Percentiles rank a stretch among this genome's conserved stretches.
Evolutionary conservation across 2,329 filamentous ascomycete species (phyloP).

Genomic region (Colletotrichum musae): DNA sequence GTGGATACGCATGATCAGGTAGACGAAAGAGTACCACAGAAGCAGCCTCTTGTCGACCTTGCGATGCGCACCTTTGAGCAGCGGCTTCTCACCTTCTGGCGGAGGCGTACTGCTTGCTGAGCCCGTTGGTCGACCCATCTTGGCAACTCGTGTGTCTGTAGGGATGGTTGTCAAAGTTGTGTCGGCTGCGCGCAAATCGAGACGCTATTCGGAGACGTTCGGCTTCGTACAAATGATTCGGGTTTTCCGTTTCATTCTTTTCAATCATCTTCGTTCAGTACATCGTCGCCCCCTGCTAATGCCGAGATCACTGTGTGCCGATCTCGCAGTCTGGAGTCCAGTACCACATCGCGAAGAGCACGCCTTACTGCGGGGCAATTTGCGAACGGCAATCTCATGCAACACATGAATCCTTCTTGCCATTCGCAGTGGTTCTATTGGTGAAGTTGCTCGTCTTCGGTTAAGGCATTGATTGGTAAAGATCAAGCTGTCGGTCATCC

Average conservation of each 20-base stretch:
- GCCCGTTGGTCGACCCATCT: not conserved
- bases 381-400: constrained; percentile 1
- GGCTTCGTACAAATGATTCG: not conserved
- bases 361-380: constrained; percentile 42
- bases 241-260: not conserved
- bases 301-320: not conserved
- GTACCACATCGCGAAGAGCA: constrained; percentile 22
- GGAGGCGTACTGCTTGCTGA: not conserved
- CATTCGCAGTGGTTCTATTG: not conserved
- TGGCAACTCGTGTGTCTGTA: not conserved
- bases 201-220: not conserved
- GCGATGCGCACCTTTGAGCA: constrained; percentile 41
- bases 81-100: constrained; percentile 9
- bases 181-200: too few relatives aligned
- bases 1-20: constrained; percentile 46
- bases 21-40: constrained; percentile 45
- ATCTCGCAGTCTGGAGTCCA: constrained; percentile 3
- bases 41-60: constrained; percentile 46
- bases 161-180: not conserved
- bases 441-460: too few relatives aligned
- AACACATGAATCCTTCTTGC: not conserved
- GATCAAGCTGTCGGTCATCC: too few relatives aligned
- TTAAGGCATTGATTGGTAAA: too few relatives aligned
- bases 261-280: not conserved
- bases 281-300: not conserved